These are phyloP conservation scores for Trichoderma atrobrunneum DNA, from an alignment of 2,329 filamentous ascomycete species.

Conservation along the genomic window DNA sequence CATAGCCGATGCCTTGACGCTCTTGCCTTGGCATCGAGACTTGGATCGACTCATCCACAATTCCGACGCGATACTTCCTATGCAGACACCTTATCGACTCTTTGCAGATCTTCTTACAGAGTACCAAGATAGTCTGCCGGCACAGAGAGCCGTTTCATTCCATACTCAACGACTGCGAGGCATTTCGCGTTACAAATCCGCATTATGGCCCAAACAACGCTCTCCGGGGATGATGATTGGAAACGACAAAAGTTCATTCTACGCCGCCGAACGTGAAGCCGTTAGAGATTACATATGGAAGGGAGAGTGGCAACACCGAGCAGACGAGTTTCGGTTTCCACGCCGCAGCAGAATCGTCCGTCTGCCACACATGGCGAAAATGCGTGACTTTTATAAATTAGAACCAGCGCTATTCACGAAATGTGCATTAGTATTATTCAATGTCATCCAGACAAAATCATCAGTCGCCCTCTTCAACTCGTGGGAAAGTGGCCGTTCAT, in stretches of 20 bases:
- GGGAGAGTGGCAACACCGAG: constrained; percentile 28
- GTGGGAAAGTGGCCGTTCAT: constrained; percentile 36
- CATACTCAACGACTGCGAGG: constrained; percentile 34
- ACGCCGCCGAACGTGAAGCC: constrained; percentile 23
- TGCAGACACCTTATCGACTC: constrained; percentile 30
- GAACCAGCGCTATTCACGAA: constrained; percentile 32
- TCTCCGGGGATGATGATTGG: constrained; percentile 37
- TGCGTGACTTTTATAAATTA: constrained; percentile 26
- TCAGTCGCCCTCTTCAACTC: constrained; percentile 34
- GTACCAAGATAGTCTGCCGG: constrained; percentile 31
- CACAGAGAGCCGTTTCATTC: constrained; percentile 29
- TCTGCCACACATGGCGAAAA: constrained; percentile 26
- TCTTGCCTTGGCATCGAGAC: constrained; percentile 34
- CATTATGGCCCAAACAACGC: constrained; percentile 34
- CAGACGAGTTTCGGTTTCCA: constrained; percentile 30
- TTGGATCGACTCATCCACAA: constrained; percentile 32
- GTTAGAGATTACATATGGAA: constrained; percentile 31
- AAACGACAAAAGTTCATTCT: constrained; percentile 27
- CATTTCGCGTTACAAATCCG: constrained; percentile 32
- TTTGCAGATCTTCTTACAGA: constrained; percentile 34
- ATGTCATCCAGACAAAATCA: constrained; percentile 32
- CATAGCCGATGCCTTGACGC: constrained; percentile 35
- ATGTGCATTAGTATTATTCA: constrained; percentile 35
- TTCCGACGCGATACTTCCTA: constrained; percentile 20
- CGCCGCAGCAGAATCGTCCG: constrained; percentile 31